A percentile compares a stretch with the other conserved stretches of the same genome.
Evolutionary conservation across 345 rosid genomes (phyloP).

Genomic region (Hypericum perforatum): DNA sequence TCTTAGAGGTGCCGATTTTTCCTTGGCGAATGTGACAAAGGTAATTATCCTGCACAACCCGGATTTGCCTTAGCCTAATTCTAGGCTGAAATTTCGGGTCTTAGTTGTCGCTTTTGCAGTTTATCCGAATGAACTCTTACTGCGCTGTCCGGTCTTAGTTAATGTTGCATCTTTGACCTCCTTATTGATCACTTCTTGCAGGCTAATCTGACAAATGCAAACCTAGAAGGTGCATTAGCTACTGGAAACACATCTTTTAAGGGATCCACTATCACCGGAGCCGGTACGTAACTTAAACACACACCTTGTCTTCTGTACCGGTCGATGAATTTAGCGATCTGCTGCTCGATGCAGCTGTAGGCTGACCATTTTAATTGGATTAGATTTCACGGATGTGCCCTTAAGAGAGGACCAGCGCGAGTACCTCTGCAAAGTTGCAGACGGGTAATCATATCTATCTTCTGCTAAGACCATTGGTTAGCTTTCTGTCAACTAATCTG

Average conservation of each 20-base stretch:
- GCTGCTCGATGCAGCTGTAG: background rate
- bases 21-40: conserved; percentile 88
- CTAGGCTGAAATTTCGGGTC: background rate
- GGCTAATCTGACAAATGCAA: conserved; percentile 82
- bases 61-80: background rate
- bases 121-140: no score
- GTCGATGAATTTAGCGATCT: background rate
- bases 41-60: conserved; percentile 17
- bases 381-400: conserved; percentile 95
- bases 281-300: conserved; percentile 34
- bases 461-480: background rate
- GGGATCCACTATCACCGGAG: conserved; percentile 80
- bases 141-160: no score
- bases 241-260: conserved; percentile 95
- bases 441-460: conserved; percentile 42
- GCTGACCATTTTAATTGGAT: background rate
- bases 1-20: conserved; percentile 79
- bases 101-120: no score
- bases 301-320: background rate
- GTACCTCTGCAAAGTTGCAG: conserved; percentile 78
- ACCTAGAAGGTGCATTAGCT: conserved; percentile 82
- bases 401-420: conserved; percentile 80
- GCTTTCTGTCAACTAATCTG: no score
- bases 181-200: conserved; percentile 20
- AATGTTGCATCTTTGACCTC: no score